phyloP scores from a whole-genome alignment of 257 asterid species.

The Salvia splendens region DNA sequence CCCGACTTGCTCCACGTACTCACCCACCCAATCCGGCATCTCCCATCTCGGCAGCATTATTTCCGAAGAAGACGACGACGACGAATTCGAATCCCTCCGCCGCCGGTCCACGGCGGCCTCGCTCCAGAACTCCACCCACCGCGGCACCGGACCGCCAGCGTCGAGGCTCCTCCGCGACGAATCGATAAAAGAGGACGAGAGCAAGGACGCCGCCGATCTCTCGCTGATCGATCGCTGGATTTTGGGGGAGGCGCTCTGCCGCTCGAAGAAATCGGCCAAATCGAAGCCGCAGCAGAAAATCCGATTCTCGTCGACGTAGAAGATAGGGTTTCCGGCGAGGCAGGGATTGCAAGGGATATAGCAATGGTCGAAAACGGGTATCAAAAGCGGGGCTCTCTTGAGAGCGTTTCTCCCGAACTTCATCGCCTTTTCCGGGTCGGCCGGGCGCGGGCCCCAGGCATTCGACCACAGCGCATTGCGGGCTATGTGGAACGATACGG shows the following conservation, averaged over 20 bases:
- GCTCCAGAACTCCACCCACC: conserved; percentile 99
- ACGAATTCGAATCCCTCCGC: conserved; percentile 65
- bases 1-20: conserved; percentile 75
- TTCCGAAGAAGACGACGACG: conserved; percentile 66
- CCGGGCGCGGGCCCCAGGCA: conserved; percentile 81
- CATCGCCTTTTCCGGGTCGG: conserved; percentile 71
- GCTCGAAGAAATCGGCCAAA: conserved; percentile 79
- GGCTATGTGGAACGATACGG: conserved; percentile 81
- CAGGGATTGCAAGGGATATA: conserved; percentile 84
- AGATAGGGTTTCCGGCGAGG: conserved; percentile 86
- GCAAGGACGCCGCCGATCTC: conserved; percentile 56
- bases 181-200: conserved; percentile 51
- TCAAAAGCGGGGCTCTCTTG: conserved; percentile 75
- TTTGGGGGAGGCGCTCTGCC: conserved; percentile 36
- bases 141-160: conserved; percentile 57
- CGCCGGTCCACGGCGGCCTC: conserved; percentile 89
- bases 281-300: conserved; percentile 91
- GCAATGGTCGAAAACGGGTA: conserved; percentile 85
- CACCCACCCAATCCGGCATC: conserved; percentile 85
- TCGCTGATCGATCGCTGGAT: conserved; percentile 56
- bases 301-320: conserved; percentile 76
- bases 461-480: conserved; percentile 85
- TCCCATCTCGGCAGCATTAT: conserved; percentile 55
- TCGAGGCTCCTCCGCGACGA: conserved; percentile 64
- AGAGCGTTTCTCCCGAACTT: conserved; percentile 74